A percentile compares a stretch with the other conserved stretches of the same genome.
Conservation (phyloP, 176 grass and related monocot genomes). For the Ananas comosus region DNA sequence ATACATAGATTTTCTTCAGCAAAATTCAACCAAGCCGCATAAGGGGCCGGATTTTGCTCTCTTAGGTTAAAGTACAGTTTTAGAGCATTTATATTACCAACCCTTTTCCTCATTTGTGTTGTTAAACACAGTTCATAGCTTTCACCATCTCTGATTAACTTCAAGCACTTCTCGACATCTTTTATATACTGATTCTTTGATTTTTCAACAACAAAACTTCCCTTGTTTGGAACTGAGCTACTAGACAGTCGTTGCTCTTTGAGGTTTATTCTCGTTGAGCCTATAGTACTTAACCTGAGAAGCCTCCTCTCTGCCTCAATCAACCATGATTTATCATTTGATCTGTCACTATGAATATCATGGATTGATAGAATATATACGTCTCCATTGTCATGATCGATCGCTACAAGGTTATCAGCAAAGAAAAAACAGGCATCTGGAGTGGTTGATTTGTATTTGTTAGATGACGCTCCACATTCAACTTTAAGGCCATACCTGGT, state of each 20-base stretch:
- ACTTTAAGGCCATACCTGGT: constrained; percentile 87
- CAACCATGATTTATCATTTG: constrained; percentile 48
- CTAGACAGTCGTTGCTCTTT: constrained; percentile 26
- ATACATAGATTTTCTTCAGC: constrained; percentile 63
- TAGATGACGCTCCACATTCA: constrained; percentile 81
- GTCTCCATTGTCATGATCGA: constrained; percentile 73
- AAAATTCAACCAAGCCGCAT: constrained; percentile 96
- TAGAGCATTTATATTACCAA: constrained; percentile 47
- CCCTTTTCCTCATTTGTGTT: constrained; percentile 69
- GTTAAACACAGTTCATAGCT: constrained; percentile 94
- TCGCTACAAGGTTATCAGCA: constrained; percentile 62
- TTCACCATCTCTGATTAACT: constrained; percentile 78
- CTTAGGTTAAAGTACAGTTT: constrained; percentile 66
- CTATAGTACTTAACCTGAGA: constrained; percentile 34
- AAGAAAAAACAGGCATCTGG: constrained; percentile 97
- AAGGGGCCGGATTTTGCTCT: constrained; percentile 85
- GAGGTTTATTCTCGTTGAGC: constrained; percentile 5
- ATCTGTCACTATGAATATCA: constrained; percentile 29
- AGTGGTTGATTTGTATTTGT: constrained; percentile 63
- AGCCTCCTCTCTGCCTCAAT: constrained; percentile 72
- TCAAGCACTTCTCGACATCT: constrained; percentile 57
- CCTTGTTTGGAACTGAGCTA: constrained; percentile 29
- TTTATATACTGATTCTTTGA: constrained; percentile 74
- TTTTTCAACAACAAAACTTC: constrained; percentile 63
- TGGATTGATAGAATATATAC: constrained; percentile 70